Conservation (phyloP, 1,139 yeast species). For the Zygosaccharomyces pseudobailii region DNA sequence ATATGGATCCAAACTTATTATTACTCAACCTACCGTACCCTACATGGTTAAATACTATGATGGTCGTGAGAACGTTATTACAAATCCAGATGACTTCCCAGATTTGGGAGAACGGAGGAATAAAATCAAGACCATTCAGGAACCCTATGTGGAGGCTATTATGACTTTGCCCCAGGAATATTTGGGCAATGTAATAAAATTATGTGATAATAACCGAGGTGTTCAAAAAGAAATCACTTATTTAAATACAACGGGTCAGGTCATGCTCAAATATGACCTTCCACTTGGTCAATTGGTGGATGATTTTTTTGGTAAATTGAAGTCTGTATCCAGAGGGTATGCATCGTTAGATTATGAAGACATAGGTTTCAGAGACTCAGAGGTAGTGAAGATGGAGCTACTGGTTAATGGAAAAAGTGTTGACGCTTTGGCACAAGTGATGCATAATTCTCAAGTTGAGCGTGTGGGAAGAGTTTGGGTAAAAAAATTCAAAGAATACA, state of each 20-base stretch:
- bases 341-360: slow-evolving; percentile 95
- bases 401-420: slow-evolving; percentile 86
- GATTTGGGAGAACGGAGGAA: slow-evolving; percentile 41
- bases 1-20: slow-evolving; percentile 86
- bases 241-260: slow-evolving; percentile 69
- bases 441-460: slow-evolving; percentile 77
- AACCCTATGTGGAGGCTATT: slow-evolving; percentile 85
- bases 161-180: slow-evolving; percentile 91
- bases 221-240: slow-evolving; percentile 75
- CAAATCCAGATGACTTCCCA: slow-evolving; percentile 93
- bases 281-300: slow-evolving; percentile 90
- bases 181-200: slow-evolving; percentile 76
- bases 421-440: slow-evolving; percentile 87
- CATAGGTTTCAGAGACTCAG: slow-evolving; percentile 75
- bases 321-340: slow-evolving; percentile 86
- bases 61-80: slow-evolving; percentile 60
- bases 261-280: slow-evolving; percentile 66
- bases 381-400: slow-evolving; percentile 80
- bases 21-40: slow-evolving; percentile 96
- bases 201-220: slow-evolving; percentile 84
- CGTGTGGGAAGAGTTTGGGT: slow-evolving; percentile 78
- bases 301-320: slow-evolving; percentile 89
- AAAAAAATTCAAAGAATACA: slow-evolving; percentile 68
- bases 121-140: slow-evolving; percentile 59
- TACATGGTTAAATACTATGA: slow-evolving; percentile 64